Evolutionary conservation across 495 filamentous ascomycete species (phyloP), one percentile per base, ranked within the genome.

Genomic region (Cercophora newfieldiana): DNA sequence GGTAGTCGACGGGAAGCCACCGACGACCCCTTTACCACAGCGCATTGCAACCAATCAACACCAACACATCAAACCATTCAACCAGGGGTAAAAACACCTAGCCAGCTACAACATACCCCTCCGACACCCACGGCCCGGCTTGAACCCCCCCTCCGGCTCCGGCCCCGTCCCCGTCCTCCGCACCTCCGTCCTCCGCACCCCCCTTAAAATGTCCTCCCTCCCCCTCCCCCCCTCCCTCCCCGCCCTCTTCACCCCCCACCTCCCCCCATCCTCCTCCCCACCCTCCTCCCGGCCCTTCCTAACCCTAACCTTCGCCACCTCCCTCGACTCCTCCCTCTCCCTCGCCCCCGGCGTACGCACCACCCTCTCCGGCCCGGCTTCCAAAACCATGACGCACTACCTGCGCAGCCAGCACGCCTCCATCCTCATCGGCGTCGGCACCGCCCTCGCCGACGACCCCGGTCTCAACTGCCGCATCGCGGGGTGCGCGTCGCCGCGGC

Each of bases 361-460:
- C 2, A 79, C 84, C 1, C 84, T 97, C 10, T 96, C 93, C 10
- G 92, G 93, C 22, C 86, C 87, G 3, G 82, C 87, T 66, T 88
- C 91, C 14, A 96, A 96, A 75, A 82, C 89, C 56, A 92, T 97
- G 89, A 97, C 93, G 0, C 93, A 97, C 74, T 92, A 90, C 75
- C 83, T 97, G n/a, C 89, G 93, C 61, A 86, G 86, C 4, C 83
- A 83, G 12, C 93, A 97, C 75, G 87, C 91, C 66, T 91, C 91
- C 18, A 95, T 97, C 61, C 79, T 94, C 8, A 81, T 97, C 26
- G 93, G 93, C 12, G 89, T 90, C 7, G 88, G 89, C 7, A 97
- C 93, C 19, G 91, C 91, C n/a, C 79, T 90, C 49, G 87, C 90
- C 18, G 93, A 97, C 69, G 88, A 97, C 70, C 93, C 93, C 0